Evolutionary conservation across 352 stramenopile genomes (phyloP).

Genomic region (Pythium oligandrum): DNA sequence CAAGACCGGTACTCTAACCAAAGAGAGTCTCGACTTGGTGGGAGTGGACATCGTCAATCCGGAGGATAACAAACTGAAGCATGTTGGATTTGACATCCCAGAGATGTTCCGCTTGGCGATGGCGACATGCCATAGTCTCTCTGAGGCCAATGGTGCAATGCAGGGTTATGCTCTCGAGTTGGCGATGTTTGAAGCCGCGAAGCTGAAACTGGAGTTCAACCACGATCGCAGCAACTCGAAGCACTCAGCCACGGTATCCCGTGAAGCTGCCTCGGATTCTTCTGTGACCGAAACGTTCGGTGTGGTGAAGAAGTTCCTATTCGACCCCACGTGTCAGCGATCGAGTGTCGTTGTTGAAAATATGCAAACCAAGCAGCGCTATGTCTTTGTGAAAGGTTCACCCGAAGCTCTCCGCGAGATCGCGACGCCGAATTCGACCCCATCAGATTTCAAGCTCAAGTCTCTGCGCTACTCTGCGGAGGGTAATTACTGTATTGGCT

Average conservation of each 20-base stretch:
- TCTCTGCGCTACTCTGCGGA: conserved; percentile 27
- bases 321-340: conserved; percentile 31
- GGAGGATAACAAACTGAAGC: neutral
- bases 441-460: conserved; percentile 23
- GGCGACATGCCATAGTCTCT: conserved; percentile 36
- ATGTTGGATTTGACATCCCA: neutral
- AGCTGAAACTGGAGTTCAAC: conserved; percentile 3
- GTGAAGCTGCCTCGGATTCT: too few species aligned
- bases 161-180: conserved; percentile 37
- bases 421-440: neutral
- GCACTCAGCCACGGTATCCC: too few species aligned
- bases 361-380: conserved; percentile 20
- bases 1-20: conserved; percentile 45
- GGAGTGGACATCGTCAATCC: conserved; percentile 18
- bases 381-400: conserved; percentile 37
- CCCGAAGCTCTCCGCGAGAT: conserved; percentile 14
- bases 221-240: too few species aligned
- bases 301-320: conserved; percentile 31
- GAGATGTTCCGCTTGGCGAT: conserved; percentile 19
- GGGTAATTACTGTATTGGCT: conserved; percentile 64
- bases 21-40: conserved; percentile 29
- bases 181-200: conserved; percentile 36
- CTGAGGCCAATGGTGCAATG: conserved; percentile 19
- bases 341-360: conserved; percentile 34
- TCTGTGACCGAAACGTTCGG: conserved; percentile 11